These are phyloP conservation scores for Porpolomopsis calyptriformis DNA, from an alignment of 768 basidiomycete species.

Conservation along the genomic window DNA sequence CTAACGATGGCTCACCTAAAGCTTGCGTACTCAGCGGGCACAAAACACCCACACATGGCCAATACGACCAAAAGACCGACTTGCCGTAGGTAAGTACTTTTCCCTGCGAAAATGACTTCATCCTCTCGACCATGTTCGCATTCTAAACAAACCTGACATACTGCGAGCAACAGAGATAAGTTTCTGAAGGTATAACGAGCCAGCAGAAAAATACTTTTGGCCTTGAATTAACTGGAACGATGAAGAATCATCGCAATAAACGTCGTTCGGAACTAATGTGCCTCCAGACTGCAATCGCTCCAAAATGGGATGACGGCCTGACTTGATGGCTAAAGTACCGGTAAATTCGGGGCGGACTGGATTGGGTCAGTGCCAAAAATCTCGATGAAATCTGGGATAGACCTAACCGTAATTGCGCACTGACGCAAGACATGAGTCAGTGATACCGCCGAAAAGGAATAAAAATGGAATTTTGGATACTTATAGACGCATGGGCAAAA, in stretches of 20 bases:
- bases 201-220: constrained; percentile 51
- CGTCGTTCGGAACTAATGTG: constrained; percentile 78
- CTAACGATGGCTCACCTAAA: constrained; percentile 42
- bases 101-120: constrained; percentile 36
- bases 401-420: constrained; percentile 41
- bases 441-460: too few species aligned
- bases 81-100: constrained; percentile 89
- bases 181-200: background rate
- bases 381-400: too few species aligned
- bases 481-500: constrained; percentile 73
- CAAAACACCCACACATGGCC: constrained; percentile 86
- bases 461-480: constrained; percentile 26
- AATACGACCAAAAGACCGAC: constrained; percentile 73
- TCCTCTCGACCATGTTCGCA: background rate
- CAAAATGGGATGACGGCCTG: constrained; percentile 80
- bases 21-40: constrained; percentile 89
- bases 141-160: constrained; percentile 31
- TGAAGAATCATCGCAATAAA: constrained; percentile 75
- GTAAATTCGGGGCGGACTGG: constrained; percentile 88
- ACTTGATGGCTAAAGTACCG: constrained; percentile 79
- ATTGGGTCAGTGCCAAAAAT: too few species aligned
- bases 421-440: constrained; percentile 13
- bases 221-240: constrained; percentile 90
- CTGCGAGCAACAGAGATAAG: constrained; percentile 15
- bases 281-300: constrained; percentile 62